These are phyloP conservation scores for Russula emetica DNA, from an alignment of 768 basidiomycete species.

Conservation along the genomic window DNA sequence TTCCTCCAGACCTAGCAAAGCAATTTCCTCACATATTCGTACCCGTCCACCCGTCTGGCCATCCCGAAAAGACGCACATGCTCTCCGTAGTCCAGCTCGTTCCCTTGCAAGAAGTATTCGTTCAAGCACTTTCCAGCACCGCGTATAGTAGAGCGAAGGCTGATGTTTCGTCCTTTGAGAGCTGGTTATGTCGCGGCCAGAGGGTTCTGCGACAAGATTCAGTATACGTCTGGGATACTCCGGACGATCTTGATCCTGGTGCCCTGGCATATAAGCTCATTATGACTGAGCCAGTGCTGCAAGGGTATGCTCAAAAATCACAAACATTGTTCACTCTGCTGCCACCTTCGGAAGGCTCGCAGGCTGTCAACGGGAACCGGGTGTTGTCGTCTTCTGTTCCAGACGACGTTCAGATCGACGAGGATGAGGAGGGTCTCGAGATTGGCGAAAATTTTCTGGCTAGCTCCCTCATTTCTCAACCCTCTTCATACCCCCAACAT, in stretches of 20 bases:
- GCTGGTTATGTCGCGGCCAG: slow-evolving; percentile 28
- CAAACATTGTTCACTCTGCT: slow-evolving; percentile 25
- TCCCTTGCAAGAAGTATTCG: slow-evolving; percentile 29
- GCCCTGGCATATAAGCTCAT: slow-evolving; percentile 22
- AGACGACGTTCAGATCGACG: slow-evolving; percentile 21
- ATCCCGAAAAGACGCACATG: slow-evolving; percentile 11
- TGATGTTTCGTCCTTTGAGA: slow-evolving; percentile 27
- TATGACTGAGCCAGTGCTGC: slow-evolving; percentile 23
- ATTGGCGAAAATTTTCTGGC: slow-evolving; percentile 66
- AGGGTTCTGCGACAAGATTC: slow-evolving; percentile 53
- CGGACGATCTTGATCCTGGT: slow-evolving; percentile 7
- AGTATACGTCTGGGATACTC: slow-evolving; percentile 34
- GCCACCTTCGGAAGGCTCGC: slow-evolving; percentile 10
- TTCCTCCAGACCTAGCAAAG: slow-evolving; percentile 14
- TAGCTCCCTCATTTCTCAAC: slow-evolving; percentile 29
- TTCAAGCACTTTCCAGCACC: slow-evolving; percentile 30
- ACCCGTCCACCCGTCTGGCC: neutral
- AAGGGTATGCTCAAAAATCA: slow-evolving; percentile 25
- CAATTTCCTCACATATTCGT: slow-evolving; percentile 12
- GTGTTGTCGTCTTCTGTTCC: neutral
- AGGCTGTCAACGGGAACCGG: slow-evolving; percentile 26
- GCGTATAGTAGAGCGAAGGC: slow-evolving; percentile 29
- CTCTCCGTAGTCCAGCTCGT: slow-evolving; percentile 27
- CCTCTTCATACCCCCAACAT: slow-evolving; percentile 14
- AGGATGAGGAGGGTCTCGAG: slow-evolving; percentile 42